These are phyloP conservation scores for Glonium stellatum DNA, from an alignment of 495 filamentous ascomycete genomes.

Conservation along the genomic window DNA sequence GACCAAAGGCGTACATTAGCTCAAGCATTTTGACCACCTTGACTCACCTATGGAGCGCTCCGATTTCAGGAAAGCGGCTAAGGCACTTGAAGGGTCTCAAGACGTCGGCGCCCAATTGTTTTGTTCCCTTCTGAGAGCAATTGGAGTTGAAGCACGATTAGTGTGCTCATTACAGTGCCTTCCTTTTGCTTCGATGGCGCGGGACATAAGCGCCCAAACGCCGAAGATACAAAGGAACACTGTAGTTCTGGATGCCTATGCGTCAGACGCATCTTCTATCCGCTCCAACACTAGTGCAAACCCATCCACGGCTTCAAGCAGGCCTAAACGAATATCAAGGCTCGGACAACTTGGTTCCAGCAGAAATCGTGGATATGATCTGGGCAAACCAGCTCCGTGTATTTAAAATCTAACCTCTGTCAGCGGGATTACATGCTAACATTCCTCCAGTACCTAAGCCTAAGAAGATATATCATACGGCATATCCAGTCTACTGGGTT, in stretches of 20 bases:
- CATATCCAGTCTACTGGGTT: slow-evolving; percentile 85
- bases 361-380: neutral
- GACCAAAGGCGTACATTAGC: slow-evolving; percentile 31
- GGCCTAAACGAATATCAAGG: slow-evolving; percentile 15
- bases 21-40: slow-evolving; percentile 47
- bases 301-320: neutral
- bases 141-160: slow-evolving; percentile 74
- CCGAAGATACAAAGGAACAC: slow-evolving; percentile 38
- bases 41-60: slow-evolving; percentile 48
- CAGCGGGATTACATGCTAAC: neutral
- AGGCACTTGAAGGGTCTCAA: slow-evolving; percentile 63
- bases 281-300: slow-evolving; percentile 38
- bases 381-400: slow-evolving; percentile 4
- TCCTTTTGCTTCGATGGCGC: slow-evolving; percentile 55
- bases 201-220: slow-evolving; percentile 41
- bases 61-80: slow-evolving; percentile 66
- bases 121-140: slow-evolving; percentile 72
- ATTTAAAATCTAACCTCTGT: neutral
- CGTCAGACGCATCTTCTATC: slow-evolving; percentile 26
- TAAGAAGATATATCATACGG: slow-evolving; percentile 49
- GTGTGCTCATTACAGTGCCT: slow-evolving; percentile 89
- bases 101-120: slow-evolving; percentile 88
- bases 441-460: slow-evolving; percentile 18
- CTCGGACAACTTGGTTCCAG: slow-evolving; percentile 18
- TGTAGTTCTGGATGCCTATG: slow-evolving; percentile 34